Percentiles rank a stretch among this genome's conserved stretches.
Evolutionary conservation across 306 rosid species (phyloP).

Genomic region (Malus domestica): DNA sequence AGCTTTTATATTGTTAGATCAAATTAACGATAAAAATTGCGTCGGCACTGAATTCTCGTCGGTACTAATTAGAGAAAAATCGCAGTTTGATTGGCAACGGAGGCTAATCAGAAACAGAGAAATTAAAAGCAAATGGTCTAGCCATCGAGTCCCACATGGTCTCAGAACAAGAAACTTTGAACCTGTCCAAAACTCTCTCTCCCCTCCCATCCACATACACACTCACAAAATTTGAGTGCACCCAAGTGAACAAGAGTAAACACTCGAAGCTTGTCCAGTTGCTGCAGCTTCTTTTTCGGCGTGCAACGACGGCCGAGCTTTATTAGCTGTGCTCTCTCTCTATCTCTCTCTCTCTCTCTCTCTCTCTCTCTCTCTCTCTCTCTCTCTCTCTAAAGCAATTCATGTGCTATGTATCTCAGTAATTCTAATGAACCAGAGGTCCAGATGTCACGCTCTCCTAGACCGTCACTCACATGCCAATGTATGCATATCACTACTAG

Average conservation of each 20-base stretch:
- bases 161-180: conserved; percentile 7
- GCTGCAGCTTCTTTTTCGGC: conserved; percentile 40
- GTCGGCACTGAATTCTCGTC: background rate
- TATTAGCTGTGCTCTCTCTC: background rate
- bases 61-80: background rate
- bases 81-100: background rate
- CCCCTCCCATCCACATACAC: background rate
- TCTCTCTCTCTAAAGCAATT: background rate
- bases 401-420: background rate
- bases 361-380: background rate
- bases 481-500: conserved; percentile 25
- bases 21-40: background rate
- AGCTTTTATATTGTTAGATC: background rate
- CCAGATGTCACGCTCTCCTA: conserved; percentile 12
- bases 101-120: background rate
- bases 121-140: background rate
- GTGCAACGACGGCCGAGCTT: conserved; percentile 26
- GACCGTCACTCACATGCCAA: conserved; percentile 39
- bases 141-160: background rate
- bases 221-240: background rate
- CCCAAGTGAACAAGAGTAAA: conserved; percentile 1
- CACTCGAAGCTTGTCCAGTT: conserved; percentile 11
- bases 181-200: background rate
- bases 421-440: conserved; percentile 1
- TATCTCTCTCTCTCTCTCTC: background rate